Evolutionary conservation across 345 rosid genomes (phyloP), one percentile per base, ranked within the genome.

Genomic region (Trapa incisa): DNA sequence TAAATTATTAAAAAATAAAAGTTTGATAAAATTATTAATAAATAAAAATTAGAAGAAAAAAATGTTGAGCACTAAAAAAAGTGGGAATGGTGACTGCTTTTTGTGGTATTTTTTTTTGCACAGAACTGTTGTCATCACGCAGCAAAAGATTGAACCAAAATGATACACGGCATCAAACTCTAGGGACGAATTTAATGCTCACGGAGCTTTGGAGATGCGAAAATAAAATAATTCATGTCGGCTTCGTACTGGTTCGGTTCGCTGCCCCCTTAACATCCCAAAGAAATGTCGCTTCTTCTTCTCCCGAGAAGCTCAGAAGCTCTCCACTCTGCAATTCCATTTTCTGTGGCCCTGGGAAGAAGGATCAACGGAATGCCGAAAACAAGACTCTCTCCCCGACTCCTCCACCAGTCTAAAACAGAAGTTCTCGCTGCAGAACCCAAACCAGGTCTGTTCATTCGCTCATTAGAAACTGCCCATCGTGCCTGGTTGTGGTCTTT

Each of bases 381-480:
- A 3, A 56, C 82, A 7, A 62, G 75, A 62, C 67, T 72, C 56
- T 68, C 76, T 48, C 65, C 76, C 72, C 75, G 71, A 58, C 52
- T 50, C 66, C 36, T n/a, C 39, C 60, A 38, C 29, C 38, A 32
- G 12, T 52, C 12, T 60, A 37, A 2, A 70, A 58, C 70, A 74
- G 56, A 37, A 60, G 47, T 42, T 68, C n/a, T 22, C 64, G 13
- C 66, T 66, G 67, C 81, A 2, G 69, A 68, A 64, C 68, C 77
- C 33, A 53, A 67, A 8, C 73, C 79, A 82, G 86, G 88, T 84
- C 39, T 29, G 63, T 32, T 67, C 22, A 3, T 22, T 39, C 5
- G 10, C 22, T 35, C 53, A 2, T 29, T 17, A 37, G 10, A 11
- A 17, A 11, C 4, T 15, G 60, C 43, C 22, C 61, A 12, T 29